These are phyloP conservation scores for Xylaria sp. DNA, from an alignment of 2,329 filamentous ascomycete genomes.

Conservation along the genomic window DNA sequence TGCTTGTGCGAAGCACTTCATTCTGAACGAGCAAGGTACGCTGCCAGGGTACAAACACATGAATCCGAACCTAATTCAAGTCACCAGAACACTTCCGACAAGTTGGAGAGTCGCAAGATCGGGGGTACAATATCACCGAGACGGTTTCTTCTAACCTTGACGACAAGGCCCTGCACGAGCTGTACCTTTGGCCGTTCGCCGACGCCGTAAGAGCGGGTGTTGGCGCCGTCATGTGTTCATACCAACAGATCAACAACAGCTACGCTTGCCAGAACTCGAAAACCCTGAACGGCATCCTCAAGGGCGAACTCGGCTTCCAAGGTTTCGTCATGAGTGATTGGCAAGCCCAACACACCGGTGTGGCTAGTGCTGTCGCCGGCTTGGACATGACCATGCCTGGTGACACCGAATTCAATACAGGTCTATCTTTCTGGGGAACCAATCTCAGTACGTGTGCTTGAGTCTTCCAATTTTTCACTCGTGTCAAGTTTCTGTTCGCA, in stretches of 20 bases:
- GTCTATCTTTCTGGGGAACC: constrained; percentile 80
- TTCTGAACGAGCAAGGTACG: constrained; percentile 72
- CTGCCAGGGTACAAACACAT: neutral
- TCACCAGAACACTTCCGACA: constrained; percentile 76
- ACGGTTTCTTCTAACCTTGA: constrained; percentile 70
- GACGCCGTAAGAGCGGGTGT: constrained; percentile 77
- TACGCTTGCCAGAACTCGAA: constrained; percentile 84
- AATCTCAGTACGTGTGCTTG: constrained; percentile 70
- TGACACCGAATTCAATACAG: constrained; percentile 62
- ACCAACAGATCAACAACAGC: constrained; percentile 84
- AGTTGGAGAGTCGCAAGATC: constrained; percentile 63
- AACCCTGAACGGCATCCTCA: constrained; percentile 78
- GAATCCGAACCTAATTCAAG: constrained; percentile 35
- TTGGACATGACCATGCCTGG: constrained; percentile 92
- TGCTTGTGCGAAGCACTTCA: constrained; percentile 80
- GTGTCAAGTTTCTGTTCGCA: too few species aligned
- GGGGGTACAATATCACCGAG: constrained; percentile 72
- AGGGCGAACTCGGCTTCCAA: constrained; percentile 83
- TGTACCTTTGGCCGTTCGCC: constrained; percentile 83
- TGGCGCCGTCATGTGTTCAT: constrained; percentile 73
- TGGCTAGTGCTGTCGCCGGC: constrained; percentile 74
- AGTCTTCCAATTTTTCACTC: neutral
- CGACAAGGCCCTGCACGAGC: constrained; percentile 78
- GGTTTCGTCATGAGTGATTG: constrained; percentile 86
- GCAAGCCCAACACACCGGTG: constrained; percentile 78